phyloP scores from a whole-genome alignment of 345 rosid species.

The Eucalyptus tenuipes region DNA sequence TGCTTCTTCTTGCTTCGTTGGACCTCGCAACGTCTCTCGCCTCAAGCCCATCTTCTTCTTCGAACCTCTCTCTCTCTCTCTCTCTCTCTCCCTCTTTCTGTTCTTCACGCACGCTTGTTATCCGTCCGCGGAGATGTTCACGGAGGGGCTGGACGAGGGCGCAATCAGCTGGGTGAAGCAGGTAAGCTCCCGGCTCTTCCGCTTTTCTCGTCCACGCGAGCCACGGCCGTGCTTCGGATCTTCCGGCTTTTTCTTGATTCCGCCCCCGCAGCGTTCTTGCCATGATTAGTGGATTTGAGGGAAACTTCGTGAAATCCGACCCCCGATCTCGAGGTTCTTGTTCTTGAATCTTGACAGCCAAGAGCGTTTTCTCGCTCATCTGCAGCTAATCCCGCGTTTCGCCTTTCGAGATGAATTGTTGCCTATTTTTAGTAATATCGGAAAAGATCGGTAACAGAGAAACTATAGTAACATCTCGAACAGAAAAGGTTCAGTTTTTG shows the following conservation, averaged over 20 bases:
- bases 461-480: background rate
- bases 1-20: background rate
- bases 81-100: background rate
- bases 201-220: background rate
- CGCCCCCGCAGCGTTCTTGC: background rate
- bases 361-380: background rate
- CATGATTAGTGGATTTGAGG: background rate
- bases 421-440: background rate
- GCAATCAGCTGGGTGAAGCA: constrained; percentile 74
- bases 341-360: background rate
- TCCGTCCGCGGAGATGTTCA: constrained; percentile 25
- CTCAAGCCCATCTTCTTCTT: background rate
- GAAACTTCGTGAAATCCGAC: background rate
- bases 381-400: background rate
- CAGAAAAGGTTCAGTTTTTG: background rate
- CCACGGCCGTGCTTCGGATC: background rate
- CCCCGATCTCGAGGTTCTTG: background rate
- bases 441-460: background rate
- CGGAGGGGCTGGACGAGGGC: constrained; percentile 54
- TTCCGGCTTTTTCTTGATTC: background rate
- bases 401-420: background rate
- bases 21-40: background rate
- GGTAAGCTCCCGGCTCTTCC: constrained; percentile 4
- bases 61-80: background rate
- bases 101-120: background rate